Conservation (phyloP, 192 early-diverging fungal species). For the Piromyces finnis region DNA sequence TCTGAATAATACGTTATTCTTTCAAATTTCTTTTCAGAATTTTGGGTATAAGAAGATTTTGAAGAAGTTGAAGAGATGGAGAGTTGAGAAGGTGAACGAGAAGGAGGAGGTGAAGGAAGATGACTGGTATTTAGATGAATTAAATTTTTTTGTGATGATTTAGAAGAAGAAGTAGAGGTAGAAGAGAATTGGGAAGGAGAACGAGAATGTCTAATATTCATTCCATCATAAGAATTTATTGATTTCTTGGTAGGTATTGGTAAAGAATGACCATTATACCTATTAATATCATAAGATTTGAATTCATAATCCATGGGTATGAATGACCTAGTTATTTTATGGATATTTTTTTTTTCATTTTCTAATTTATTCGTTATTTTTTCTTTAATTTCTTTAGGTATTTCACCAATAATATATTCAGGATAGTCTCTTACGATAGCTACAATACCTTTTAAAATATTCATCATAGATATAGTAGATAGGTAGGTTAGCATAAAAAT, state of each 20-base stretch:
- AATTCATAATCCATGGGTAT: no score
- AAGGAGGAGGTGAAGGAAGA: no score
- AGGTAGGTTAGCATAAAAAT: no score
- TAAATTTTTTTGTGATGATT: no score
- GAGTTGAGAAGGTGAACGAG: neutral
- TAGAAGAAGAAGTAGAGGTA: neutral
- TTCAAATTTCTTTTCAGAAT: neutral
- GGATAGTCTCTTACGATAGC: neutral
- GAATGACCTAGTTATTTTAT: no score
- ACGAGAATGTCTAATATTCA: neutral
- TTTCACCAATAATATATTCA: neutral
- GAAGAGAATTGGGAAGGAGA: neutral
- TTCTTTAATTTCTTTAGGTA: neutral
- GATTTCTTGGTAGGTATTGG: no score
- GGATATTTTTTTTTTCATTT: no score
- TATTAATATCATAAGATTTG: no score
- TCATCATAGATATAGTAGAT: no score
- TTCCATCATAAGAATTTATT: no score
- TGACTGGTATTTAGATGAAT: no score
- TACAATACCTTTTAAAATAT: neutral
- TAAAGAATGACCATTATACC: neutral
- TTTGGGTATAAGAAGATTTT: neutral
- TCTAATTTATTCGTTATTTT: neutral
- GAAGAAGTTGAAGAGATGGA: neutral
- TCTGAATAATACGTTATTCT: neutral